Evolutionary conservation across 106 monocot species (phyloP), one percentile per base, ranked within the genome.

Genomic region (Phalaenopsis aphrodite): DNA sequence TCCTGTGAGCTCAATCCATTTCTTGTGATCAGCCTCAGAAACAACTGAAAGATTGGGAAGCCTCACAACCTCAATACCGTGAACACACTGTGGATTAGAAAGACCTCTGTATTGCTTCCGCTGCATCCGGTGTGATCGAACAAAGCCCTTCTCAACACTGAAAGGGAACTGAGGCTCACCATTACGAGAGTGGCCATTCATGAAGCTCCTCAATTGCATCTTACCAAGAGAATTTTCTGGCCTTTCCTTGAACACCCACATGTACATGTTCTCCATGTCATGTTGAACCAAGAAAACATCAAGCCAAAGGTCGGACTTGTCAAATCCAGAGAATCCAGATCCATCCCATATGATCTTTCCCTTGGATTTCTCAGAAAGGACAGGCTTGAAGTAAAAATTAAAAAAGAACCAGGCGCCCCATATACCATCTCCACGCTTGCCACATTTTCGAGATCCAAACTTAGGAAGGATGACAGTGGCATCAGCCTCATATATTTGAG

Each of bases 351-450:
- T 57, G 10, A 79, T 71, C 80, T 87, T 90, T 21, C 68, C 75
- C 81, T 90, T 90, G 37, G 87, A 88, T 56, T 90, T 90, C 72
- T 90, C 90, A 0, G 79, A 68, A 2, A 90, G 81, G 18, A 81
- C 82, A 1, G 90, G 90, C 41, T 88, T 90, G 68, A 87, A 90
- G 67, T 90, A 90, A 81, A 85, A 90, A 52, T 75, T 90, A 84
- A 90, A 90, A 81, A 90, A 90, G 82, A 90, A 88, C 90, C 90
- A 88, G n/a, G 88, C 87, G 23, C 90, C 90, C 90, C 90, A 90
- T 43, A 90, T 90, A 77, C 88, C 79, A 78, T 88, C 90, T 15
- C 88, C 87, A 43, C 90, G 23, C 76, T 87, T 87, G 49, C 81
- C 79, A 55, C 78, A 74, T 75, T 90, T 90, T 24, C 90, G 87